phyloP scores from a whole-genome alignment of 495 filamentous ascomycete species.

The Neurospora tetrasperma region DNA sequence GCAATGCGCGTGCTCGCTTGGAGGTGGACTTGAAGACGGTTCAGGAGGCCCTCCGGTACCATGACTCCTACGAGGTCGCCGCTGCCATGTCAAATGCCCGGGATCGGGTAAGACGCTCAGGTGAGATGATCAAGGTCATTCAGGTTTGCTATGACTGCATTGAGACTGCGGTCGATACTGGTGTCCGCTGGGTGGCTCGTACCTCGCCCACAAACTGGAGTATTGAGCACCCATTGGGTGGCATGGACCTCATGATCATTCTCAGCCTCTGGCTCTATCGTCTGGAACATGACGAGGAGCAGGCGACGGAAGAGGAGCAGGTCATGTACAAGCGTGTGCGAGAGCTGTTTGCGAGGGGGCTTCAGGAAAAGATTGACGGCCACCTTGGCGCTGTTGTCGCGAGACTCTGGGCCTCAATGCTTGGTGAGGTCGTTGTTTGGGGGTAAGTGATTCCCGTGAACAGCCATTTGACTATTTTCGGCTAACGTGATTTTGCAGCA shows the following conservation, averaged over 20 bases:
- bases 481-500: conserved; percentile 53
- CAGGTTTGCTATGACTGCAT: conserved; percentile 97
- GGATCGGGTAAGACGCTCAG: conserved; percentile 84
- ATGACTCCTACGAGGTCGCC: conserved; percentile 93
- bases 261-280: conserved; percentile 96
- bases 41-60: conserved; percentile 93
- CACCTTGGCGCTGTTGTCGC: conserved; percentile 84
- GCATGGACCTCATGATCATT: conserved; percentile 96
- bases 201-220: conserved; percentile 99
- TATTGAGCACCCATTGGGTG: conserved; percentile 93
- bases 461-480: conserved; percentile 3
- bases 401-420: conserved; percentile 92
- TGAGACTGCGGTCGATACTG: conserved; percentile 87
- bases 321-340: conserved; percentile 94
- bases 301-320: conserved; percentile 80
- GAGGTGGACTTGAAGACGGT: conserved; percentile 92
- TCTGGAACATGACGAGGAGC: conserved; percentile 97
- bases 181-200: conserved; percentile 94
- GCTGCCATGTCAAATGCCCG: conserved; percentile 91
- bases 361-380: conserved; percentile 63
- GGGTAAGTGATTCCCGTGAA: conserved; percentile 45
- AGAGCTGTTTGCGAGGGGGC: conserved; percentile 80
- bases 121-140: conserved; percentile 97
- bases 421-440: conserved; percentile 98
- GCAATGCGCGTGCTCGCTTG: conserved; percentile 84